Conservation (phyloP, 148 eudicot genomes). For the Vaccinium myrtillus region DNA sequence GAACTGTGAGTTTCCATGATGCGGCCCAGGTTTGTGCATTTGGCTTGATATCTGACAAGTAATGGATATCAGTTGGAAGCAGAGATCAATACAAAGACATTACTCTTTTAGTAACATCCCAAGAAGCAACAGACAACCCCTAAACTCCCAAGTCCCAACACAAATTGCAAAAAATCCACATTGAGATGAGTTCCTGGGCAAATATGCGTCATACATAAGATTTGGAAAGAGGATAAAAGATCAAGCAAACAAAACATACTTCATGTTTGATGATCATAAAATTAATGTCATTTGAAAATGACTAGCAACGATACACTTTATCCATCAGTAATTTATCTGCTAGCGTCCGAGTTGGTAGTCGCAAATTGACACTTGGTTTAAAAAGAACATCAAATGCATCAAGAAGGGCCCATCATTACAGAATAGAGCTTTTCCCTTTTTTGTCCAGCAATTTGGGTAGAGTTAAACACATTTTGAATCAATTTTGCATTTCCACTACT, state of each 20-base stretch:
- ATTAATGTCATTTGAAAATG: neutral
- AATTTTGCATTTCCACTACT: neutral
- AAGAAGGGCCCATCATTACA: neutral
- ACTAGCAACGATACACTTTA: neutral
- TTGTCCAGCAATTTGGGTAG: neutral
- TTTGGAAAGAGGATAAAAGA: neutral
- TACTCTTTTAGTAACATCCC: neutral
- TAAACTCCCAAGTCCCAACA: neutral
- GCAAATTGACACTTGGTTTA: neutral
- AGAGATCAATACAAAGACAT: neutral
- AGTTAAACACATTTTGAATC: neutral
- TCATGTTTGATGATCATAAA: neutral
- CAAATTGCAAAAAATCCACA: neutral
- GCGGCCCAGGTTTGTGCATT: constrained; percentile 67
- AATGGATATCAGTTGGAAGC: constrained; percentile 2
- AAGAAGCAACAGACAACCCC: neutral
- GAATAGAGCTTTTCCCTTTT: neutral
- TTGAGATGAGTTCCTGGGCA: neutral
- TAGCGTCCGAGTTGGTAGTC: neutral
- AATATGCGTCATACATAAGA: neutral
- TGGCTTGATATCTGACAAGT: constrained; percentile 46
- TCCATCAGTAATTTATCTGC: too few relatives aligned
- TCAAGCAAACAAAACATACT: neutral
- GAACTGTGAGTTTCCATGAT: constrained; percentile 78
- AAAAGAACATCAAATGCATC: neutral